A percentile compares a stretch with the other conserved stretches of the same genome.
Evolutionary conservation across 768 basidiomycete genomes (phyloP).

Genomic region (Leccinum disarticulatum): DNA sequence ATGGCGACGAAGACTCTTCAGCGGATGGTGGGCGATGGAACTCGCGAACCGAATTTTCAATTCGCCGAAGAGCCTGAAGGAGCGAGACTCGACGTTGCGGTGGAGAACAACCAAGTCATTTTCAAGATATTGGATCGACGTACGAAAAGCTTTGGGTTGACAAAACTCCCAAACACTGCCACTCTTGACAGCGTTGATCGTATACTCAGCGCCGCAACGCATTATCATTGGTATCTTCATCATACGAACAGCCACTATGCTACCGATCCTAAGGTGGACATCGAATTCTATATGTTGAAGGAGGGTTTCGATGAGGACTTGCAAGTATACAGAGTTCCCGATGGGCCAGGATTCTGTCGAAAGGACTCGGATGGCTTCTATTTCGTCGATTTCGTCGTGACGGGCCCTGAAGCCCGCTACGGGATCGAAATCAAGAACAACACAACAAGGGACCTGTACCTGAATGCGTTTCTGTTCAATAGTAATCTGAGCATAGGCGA

Average conservation of each 20-base stretch:
- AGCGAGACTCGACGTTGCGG: slow-evolving; percentile 1
- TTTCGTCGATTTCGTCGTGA: slow-evolving; percentile 22
- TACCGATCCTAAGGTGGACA: background rate
- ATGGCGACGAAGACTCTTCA: background rate
- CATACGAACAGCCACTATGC: background rate
- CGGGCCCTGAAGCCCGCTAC: slow-evolving; percentile 27
- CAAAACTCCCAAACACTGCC: background rate
- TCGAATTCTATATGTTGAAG: slow-evolving; percentile 14
- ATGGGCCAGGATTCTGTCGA: slow-evolving; percentile 4
- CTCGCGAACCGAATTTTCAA: background rate
- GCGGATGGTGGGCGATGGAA: background rate
- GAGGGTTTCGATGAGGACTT: slow-evolving; percentile 3
- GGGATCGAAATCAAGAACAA: slow-evolving; percentile 39
- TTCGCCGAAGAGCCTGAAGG: background rate
- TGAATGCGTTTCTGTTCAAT: slow-evolving; percentile 45
- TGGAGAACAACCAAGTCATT: background rate
- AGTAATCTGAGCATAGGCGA: slow-evolving; percentile 38
- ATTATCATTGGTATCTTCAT: slow-evolving; percentile 24
- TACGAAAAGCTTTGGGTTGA: slow-evolving; percentile 2
- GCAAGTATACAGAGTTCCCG: background rate
- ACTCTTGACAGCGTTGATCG: background rate
- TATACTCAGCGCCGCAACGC: slow-evolving; percentile 15
- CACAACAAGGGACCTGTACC: slow-evolving; percentile 34
- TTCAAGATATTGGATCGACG: slow-evolving; percentile 6
- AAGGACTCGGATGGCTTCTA: background rate